Percentiles rank a stretch among this genome's conserved stretches.
These are phyloP conservation scores for Ogataea pignaliae DNA, from an alignment of 805 yeast genomes.

Conservation along the genomic window DNA sequence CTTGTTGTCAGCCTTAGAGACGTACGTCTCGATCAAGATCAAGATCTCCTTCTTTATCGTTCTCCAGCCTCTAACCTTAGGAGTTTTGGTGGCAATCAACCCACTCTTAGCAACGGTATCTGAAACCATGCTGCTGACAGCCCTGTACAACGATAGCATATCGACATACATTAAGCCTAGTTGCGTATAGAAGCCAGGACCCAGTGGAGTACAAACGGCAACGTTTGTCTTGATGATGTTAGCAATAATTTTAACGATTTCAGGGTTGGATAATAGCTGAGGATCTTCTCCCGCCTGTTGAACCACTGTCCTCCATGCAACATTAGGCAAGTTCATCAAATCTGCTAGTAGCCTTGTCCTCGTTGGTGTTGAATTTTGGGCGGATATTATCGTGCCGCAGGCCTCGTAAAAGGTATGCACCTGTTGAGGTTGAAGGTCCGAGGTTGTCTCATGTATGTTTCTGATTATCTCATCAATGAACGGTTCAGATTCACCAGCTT, in stretches of 20 bases:
- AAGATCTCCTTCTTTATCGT: constrained; percentile 93
- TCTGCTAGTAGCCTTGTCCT: constrained; percentile 71
- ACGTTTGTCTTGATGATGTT: constrained; percentile 94
- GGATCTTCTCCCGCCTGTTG: constrained; percentile 84
- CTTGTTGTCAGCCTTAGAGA: constrained; percentile 78
- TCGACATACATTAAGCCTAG: constrained; percentile 81
- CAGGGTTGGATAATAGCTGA: constrained; percentile 64
- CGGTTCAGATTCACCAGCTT: constrained; percentile 81
- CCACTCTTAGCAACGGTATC: constrained; percentile 78
- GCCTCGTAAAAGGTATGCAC: constrained; percentile 98
- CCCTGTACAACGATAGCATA: constrained; percentile 83
- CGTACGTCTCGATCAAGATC: constrained; percentile 82
- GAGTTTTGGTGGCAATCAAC: constrained; percentile 86
- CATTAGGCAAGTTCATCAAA: constrained; percentile 86
- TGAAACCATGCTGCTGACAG: constrained; percentile 83
- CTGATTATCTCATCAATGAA: constrained; percentile 86
- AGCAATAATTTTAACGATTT: constrained; percentile 87
- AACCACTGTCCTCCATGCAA: constrained; percentile 91
- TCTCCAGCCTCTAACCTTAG: constrained; percentile 91
- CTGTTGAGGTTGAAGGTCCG: constrained; percentile 93
- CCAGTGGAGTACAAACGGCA: constrained; percentile 90
- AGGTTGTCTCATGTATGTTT: constrained; percentile 79
- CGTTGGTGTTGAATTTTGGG: constrained; percentile 66
- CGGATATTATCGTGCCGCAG: constrained; percentile 88
- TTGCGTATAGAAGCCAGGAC: constrained; percentile 87